Percentiles rank a stretch among this genome's conserved stretches.
phyloP scores from a whole-genome alignment of 2,329 filamentous ascomycete genomes.

The Fusarium oligoseptatum region DNA sequence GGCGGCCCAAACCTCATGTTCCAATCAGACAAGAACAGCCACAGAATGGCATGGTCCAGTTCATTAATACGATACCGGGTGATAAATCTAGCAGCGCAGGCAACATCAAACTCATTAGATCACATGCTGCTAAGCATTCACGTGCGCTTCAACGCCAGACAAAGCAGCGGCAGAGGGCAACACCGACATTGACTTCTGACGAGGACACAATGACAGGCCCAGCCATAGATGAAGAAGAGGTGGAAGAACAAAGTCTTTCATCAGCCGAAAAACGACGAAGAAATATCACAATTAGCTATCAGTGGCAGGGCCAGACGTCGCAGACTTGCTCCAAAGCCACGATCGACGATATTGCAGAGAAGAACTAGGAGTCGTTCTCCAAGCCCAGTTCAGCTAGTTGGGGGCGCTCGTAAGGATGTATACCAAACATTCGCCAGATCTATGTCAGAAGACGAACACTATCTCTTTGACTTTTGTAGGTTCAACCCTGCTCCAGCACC shows the following conservation, averaged over 20 bases:
- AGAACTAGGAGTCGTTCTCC: neutral
- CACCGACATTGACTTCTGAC: neutral
- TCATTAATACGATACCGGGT: conserved; percentile 12
- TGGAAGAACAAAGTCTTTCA: neutral
- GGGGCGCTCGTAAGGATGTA: conserved; percentile 6
- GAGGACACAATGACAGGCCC: neutral
- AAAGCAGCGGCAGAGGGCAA: neutral
- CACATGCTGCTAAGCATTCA: conserved; percentile 10
- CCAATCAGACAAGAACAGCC: neutral
- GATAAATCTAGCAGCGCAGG: neutral
- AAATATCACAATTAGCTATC: neutral
- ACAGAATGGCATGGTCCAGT: neutral
- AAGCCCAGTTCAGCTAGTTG: conserved; percentile 7
- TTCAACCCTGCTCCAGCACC: neutral
- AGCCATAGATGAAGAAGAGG: neutral
- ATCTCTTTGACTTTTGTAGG: conserved; percentile 22
- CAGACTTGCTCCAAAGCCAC: conserved; percentile 5
- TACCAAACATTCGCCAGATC: conserved; percentile 8
- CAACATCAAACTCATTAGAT: conserved; percentile 17
- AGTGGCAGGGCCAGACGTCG: neutral
- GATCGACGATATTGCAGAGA: neutral
- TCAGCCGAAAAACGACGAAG: no score
- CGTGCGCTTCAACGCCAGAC: neutral
- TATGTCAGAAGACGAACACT: conserved; percentile 23
- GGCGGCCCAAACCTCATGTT: neutral